phyloP scores from a whole-genome alignment of 306 rosid species.

The Sesbania bispinosa region DNA sequence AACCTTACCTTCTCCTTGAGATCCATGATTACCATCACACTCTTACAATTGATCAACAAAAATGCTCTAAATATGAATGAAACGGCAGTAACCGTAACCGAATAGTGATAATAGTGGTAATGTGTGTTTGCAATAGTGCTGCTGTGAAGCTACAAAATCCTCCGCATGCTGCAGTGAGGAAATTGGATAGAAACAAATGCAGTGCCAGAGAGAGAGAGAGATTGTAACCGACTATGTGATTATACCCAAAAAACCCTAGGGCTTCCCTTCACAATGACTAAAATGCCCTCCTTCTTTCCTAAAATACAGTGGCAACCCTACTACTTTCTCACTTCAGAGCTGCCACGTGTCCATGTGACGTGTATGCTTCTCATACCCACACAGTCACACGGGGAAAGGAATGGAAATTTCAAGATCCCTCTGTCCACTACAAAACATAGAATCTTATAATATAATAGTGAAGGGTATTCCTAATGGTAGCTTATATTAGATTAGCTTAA shows the following conservation, averaged over 20 bases:
- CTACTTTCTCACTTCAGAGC: background rate
- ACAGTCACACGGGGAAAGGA: background rate
- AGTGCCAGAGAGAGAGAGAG: too few relatives aligned
- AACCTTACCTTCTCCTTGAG: slow-evolving; percentile 43
- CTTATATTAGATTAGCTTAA: background rate
- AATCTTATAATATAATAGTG: background rate
- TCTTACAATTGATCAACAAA: background rate
- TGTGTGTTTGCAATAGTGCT: background rate
- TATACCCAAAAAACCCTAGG: slow-evolving; percentile 38
- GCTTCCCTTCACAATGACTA: slow-evolving; percentile 18
- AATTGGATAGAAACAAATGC: background rate
- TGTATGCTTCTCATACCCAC: slow-evolving; percentile 1
- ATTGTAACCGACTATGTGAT: slow-evolving; percentile 30
- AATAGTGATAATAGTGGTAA: background rate
- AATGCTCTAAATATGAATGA: background rate
- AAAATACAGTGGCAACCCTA: slow-evolving; percentile 17
- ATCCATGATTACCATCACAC: slow-evolving; percentile 47
- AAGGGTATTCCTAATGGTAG: too few relatives aligned
- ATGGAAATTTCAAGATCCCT: slow-evolving; percentile 37
- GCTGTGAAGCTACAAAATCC: background rate
- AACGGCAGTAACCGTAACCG: slow-evolving; percentile 13
- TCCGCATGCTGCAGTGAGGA: background rate
- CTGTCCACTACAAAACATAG: background rate
- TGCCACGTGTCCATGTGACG: slow-evolving; percentile 44
- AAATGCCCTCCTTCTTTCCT: slow-evolving; percentile 12